These are phyloP conservation scores for Euphorbia lathyris DNA, from an alignment of 345 rosid species.

Conservation along the genomic window DNA sequence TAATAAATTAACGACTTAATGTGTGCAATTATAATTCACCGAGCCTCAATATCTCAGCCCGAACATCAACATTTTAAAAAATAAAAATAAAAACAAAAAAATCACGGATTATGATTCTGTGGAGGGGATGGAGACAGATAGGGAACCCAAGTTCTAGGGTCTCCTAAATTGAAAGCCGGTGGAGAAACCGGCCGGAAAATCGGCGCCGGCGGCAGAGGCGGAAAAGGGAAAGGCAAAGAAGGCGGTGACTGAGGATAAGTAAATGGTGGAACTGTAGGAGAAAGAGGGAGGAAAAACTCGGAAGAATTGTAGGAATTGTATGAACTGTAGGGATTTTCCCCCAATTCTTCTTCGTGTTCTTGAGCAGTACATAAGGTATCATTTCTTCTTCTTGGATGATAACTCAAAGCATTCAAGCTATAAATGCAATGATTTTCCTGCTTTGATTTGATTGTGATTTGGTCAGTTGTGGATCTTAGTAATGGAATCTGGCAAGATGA, in stretches of 20 bases:
- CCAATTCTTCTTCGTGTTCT: constrained; percentile 18
- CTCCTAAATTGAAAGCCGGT: constrained; percentile 47
- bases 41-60: no score
- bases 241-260: constrained; percentile 12
- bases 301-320: constrained; percentile 48
- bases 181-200: constrained; percentile 43
- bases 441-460: constrained; percentile 69
- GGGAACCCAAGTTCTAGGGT: constrained; percentile 73
- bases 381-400: constrained; percentile 55
- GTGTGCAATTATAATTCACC: no score
- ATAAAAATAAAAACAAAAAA: no score
- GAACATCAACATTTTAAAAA: no score
- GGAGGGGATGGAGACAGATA: constrained; percentile 36
- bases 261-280: constrained; percentile 31
- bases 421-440: constrained; percentile 76
- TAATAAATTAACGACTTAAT: no score
- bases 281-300: constrained; percentile 52
- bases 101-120: not conserved
- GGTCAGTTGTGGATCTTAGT: constrained; percentile 46
- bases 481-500: constrained; percentile 52
- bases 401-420: constrained; percentile 73
- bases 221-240: constrained; percentile 30
- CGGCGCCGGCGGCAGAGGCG: constrained; percentile 34
- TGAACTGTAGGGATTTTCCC: not conserved
- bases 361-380: constrained; percentile 44